phyloP scores from a whole-genome alignment of 2,329 filamentous ascomycete species.

The Fusarium oligoseptatum region DNA sequence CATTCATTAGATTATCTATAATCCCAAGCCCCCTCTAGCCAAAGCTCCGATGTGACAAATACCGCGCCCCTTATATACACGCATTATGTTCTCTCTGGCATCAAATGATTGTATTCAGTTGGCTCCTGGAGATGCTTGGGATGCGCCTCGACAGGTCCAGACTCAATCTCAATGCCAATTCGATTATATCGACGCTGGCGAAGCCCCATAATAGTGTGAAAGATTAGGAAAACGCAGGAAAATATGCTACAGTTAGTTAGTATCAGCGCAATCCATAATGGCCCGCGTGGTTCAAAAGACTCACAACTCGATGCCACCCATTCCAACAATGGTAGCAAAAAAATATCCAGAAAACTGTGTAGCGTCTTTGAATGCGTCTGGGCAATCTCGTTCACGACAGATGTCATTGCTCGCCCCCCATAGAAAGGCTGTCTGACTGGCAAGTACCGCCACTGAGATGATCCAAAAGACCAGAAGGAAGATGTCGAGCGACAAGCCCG shows the following conservation, averaged over 20 bases:
- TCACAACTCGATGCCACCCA: slow-evolving; percentile 61
- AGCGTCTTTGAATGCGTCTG: slow-evolving; percentile 4
- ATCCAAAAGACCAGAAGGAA: slow-evolving; percentile 68
- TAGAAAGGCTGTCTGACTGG: slow-evolving; percentile 49
- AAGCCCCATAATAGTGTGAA: slow-evolving; percentile 57
- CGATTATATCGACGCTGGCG: slow-evolving; percentile 55
- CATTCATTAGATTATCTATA: neutral
- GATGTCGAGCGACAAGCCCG: slow-evolving; percentile 64
- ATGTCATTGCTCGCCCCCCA: slow-evolving; percentile 39
- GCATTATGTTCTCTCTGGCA: neutral
- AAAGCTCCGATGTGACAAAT: neutral
- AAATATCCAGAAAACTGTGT: slow-evolving; percentile 46
- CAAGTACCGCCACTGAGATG: slow-evolving; percentile 57
- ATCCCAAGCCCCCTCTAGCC: neutral
- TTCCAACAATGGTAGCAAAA: slow-evolving; percentile 52
- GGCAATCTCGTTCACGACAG: slow-evolving; percentile 44
- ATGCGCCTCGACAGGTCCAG: neutral
- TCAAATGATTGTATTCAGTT: slow-evolving; percentile 6
- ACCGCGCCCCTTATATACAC: neutral
- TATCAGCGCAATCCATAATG: fast-evolving
- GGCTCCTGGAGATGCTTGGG: slow-evolving; percentile 12
- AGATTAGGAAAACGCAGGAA: slow-evolving; percentile 56
- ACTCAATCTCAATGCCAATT: slow-evolving; percentile 15
- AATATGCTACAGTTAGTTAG: slow-evolving; percentile 52
- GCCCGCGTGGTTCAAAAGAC: slow-evolving; percentile 28